phyloP scores from a whole-genome alignment of 2,329 filamentous ascomycete genomes.

The Stemphylium vesicarium region DNA sequence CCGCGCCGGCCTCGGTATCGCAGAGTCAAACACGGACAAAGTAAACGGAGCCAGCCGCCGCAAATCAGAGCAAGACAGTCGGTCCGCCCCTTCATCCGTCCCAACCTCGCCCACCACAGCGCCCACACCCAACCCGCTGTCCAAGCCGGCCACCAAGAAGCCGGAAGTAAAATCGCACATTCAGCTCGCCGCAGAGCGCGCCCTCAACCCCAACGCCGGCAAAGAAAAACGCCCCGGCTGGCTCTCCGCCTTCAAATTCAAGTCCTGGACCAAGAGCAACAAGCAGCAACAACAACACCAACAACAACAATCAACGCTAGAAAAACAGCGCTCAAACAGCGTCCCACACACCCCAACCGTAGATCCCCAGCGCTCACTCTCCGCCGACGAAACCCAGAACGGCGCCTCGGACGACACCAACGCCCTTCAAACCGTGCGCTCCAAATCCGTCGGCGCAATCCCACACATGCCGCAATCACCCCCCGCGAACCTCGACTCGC shows the following conservation, averaged over 20 bases:
- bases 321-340: conserved; percentile 32
- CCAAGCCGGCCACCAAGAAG: neutral
- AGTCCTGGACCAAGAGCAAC: conserved; percentile 34
- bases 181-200: conserved; percentile 30
- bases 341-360: conserved; percentile 19
- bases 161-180: conserved; percentile 28
- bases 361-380: conserved; percentile 39
- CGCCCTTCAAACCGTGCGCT: conserved; percentile 36
- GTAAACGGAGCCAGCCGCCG: conserved; percentile 22
- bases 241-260: conserved; percentile 40
- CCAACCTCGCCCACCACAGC: neutral
- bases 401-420: conserved; percentile 21
- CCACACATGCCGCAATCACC: conserved; percentile 18
- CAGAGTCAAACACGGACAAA: conserved; percentile 7
- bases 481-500: conserved; percentile 32
- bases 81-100: conserved; percentile 11
- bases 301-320: neutral
- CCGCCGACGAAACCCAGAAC: conserved; percentile 20
- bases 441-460: conserved; percentile 44
- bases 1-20: conserved; percentile 25
- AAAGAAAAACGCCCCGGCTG: conserved; percentile 41
- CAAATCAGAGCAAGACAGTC: conserved; percentile 32
- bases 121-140: no score
- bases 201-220: conserved; percentile 21
- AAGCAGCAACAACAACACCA: conserved; percentile 12